Conservation (phyloP, 2,329 filamentous ascomycete species). For the Beauveria rudraprayagi region DNA sequence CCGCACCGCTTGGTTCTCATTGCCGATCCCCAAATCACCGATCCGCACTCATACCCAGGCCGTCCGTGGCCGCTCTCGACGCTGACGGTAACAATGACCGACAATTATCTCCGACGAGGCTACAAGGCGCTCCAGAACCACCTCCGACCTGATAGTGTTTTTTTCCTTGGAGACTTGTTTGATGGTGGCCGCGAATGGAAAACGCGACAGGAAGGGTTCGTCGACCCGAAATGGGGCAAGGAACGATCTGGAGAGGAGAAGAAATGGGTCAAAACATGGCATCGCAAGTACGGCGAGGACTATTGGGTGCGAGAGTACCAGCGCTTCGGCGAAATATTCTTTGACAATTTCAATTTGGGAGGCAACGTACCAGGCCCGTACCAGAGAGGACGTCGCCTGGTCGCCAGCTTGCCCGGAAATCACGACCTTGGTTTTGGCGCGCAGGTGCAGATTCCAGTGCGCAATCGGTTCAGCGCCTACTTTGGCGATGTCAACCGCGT, state of each 20-base stretch:
- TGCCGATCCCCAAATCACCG: conserved; percentile 85
- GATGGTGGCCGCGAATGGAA: conserved; percentile 95
- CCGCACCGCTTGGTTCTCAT: conserved; percentile 81
- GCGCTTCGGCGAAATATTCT: conserved; percentile 81
- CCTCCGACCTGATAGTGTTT: conserved; percentile 75
- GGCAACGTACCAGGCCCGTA: conserved; percentile 47
- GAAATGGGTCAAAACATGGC: conserved; percentile 55
- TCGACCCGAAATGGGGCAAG: conserved; percentile 51
- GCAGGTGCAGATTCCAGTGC: conserved; percentile 71
- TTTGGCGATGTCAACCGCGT: conserved; percentile 90
- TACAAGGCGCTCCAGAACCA: conserved; percentile 70
- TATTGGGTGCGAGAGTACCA: conserved; percentile 85
- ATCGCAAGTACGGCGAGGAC: conserved; percentile 65
- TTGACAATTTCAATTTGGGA: conserved; percentile 56
- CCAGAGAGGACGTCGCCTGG: conserved; percentile 64
- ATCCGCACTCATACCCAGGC: conserved; percentile 89
- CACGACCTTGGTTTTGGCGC: conserved; percentile 90
- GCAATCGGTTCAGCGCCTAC: conserved; percentile 75
- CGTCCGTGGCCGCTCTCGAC: conserved; percentile 54
- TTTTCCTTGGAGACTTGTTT: conserved; percentile 92
- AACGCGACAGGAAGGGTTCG: conserved; percentile 53
- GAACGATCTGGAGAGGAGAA: conserved; percentile 44
- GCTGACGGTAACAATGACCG: conserved; percentile 57
- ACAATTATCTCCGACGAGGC: conserved; percentile 79
- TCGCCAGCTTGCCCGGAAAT: conserved; percentile 84